A percentile compares a stretch with the other conserved stretches of the same genome.
These are phyloP conservation scores for Neonectria sp. DNA, from an alignment of 2,329 filamentous ascomycete species.

Conservation along the genomic window DNA sequence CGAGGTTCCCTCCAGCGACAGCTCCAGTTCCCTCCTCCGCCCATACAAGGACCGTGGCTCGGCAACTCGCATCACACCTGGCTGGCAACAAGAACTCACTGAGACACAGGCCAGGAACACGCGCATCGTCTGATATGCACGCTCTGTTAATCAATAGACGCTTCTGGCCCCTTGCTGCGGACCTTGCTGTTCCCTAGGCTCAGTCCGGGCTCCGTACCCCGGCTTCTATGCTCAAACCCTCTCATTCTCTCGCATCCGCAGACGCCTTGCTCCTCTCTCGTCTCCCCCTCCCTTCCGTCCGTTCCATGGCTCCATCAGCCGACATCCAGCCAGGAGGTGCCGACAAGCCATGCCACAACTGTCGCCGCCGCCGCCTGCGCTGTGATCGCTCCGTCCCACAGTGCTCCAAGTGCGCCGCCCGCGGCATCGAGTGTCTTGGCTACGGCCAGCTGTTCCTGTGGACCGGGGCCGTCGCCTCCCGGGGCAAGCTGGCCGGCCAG, in stretches of 20 bases:
- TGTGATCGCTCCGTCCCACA: constrained; percentile 67
- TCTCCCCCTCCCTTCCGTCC: constrained; percentile 18
- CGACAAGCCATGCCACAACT: constrained; percentile 66
- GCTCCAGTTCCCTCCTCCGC: background rate
- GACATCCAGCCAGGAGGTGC: constrained; percentile 32
- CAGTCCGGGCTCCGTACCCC: constrained; percentile 22
- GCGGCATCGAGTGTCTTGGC: constrained; percentile 66
- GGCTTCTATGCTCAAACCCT: constrained; percentile 21
- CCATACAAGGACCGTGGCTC: constrained; percentile 12
- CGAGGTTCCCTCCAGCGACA: background rate
- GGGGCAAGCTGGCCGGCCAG: constrained; percentile 59
- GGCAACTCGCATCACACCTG: constrained; percentile 12
- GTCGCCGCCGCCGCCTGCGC: constrained; percentile 66
- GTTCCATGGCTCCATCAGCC: constrained; percentile 44
- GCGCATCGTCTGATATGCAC: constrained; percentile 15
- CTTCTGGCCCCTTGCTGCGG: constrained; percentile 37
- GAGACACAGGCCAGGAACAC: constrained; percentile 4
- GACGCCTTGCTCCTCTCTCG: constrained; percentile 3
- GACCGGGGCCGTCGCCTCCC: constrained; percentile 63
- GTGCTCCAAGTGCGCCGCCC: constrained; percentile 66
- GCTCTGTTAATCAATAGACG: constrained; percentile 39
- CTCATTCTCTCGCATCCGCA: constrained; percentile 27
- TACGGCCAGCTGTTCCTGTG: constrained; percentile 68
- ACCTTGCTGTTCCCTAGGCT: constrained; percentile 29
- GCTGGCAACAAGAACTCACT: constrained; percentile 1